phyloP scores from a whole-genome alignment of 2,329 filamentous ascomycete species.

The Coleophoma cylindrospora region DNA sequence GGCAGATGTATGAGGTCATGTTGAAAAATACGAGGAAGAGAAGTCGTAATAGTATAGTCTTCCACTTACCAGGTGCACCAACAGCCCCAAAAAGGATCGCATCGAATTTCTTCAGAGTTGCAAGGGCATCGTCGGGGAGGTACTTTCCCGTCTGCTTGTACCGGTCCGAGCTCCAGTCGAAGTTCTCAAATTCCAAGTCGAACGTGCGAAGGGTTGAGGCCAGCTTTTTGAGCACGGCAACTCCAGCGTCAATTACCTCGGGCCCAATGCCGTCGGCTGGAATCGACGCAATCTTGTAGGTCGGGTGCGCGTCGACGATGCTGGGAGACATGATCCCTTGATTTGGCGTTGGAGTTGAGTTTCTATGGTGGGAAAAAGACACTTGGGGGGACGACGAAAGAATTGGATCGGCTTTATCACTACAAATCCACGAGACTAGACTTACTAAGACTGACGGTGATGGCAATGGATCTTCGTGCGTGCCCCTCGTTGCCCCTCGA shows the following conservation, averaged over 20 bases:
- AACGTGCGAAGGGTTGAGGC: slow-evolving; percentile 49
- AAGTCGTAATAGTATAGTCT: no score
- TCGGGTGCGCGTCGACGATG: background rate
- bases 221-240: slow-evolving; percentile 54
- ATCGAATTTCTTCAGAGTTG: slow-evolving; percentile 47
- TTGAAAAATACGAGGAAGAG: no score
- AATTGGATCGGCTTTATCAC: no score
- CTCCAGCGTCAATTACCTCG: slow-evolving; percentile 56
- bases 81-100: slow-evolving; percentile 58
- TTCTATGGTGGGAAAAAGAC: no score
- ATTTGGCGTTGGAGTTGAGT: background rate
- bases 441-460: no score
- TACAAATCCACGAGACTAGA: no score
- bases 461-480: no score
- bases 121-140: slow-evolving; percentile 52
- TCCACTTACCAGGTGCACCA: slow-evolving; percentile 43
- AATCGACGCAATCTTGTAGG: slow-evolving; percentile 52
- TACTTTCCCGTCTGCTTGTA: slow-evolving; percentile 56
- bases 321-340: background rate
- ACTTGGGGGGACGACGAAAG: no score
- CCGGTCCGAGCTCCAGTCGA: slow-evolving; percentile 53
- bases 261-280: slow-evolving; percentile 60
- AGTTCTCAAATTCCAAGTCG: slow-evolving; percentile 53
- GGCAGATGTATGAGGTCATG: no score
- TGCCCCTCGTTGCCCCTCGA: no score